Conservation (phyloP, 2,329 filamentous ascomycete genomes). For the Leptographium galeiforme region DNA sequence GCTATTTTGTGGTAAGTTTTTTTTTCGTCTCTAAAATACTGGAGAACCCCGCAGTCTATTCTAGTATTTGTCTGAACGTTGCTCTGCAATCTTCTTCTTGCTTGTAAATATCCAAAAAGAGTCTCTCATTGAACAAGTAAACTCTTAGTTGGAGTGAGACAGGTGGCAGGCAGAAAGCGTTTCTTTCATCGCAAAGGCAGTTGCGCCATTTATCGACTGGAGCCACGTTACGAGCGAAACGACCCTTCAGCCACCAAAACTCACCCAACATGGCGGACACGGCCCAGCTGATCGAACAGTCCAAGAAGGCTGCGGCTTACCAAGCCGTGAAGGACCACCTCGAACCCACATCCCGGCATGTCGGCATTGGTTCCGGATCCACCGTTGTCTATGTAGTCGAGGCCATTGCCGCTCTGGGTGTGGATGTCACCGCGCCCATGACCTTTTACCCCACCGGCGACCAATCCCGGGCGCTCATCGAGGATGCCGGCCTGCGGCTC, state of each 20-base stretch:
- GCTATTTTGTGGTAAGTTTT: too few species aligned
- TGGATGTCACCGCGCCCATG: slow-evolving; percentile 45
- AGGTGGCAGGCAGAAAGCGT: too few species aligned
- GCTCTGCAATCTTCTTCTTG: too few species aligned
- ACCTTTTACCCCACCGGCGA: slow-evolving; percentile 86
- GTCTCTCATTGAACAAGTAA: too few species aligned
- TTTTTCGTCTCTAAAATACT: neutral
- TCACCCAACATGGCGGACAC: neutral
- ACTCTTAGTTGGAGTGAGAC: too few species aligned
- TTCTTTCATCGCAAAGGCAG: neutral
- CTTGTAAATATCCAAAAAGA: too few species aligned
- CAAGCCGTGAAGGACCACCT: slow-evolving; percentile 65
- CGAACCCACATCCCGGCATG: slow-evolving; percentile 42
- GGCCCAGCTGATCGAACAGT: slow-evolving; percentile 44
- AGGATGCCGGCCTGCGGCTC: slow-evolving; percentile 61
- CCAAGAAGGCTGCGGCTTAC: slow-evolving; percentile 63
- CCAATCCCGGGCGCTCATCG: slow-evolving; percentile 79
- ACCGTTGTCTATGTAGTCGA: slow-evolving; percentile 79
- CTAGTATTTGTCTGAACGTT: too few species aligned
- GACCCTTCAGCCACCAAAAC: neutral
- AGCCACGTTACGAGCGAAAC: neutral
- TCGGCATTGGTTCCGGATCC: slow-evolving; percentile 71
- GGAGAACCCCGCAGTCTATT: too few species aligned
- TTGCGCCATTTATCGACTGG: neutral
- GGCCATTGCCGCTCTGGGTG: slow-evolving; percentile 53